Base-by-base conservation (phyloP, 768 basidiomycete species). In the Boletus fagicola region DNA sequence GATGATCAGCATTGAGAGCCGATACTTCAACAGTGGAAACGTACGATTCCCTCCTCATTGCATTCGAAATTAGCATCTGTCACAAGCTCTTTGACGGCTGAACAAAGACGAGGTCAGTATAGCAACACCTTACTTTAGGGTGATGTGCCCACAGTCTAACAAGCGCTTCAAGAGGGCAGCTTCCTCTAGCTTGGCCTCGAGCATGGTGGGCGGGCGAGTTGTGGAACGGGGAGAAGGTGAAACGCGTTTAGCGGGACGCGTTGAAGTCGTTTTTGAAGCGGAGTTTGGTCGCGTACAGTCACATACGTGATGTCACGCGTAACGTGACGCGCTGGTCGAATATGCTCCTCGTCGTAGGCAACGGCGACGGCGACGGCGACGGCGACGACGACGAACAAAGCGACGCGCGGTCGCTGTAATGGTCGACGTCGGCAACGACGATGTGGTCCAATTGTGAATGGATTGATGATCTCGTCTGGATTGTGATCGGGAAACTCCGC, bases 31-130 rank as follows among this genome's bases (percentile, higher is more conserved):
- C 28, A 16, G 45, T 16, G 26, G 39, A 35, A 0, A 79, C 85
- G 59, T 61, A 88, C 87, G 64, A 99, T 88, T 35, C 95, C 97
- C 62, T 95, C 93, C 62, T 99, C 96, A 59, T 86, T 92, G 74
- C 96, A 98, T 68, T 96, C 91, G 66, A 98, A 97, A 75, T 98
- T 98, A 70, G 94, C 95, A 70, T 98, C 97, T 6, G 93, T 86
- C 47, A 99, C 95, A 47, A 98, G 86, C 71, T 98, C 97, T 75
- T 97, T 98, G 83, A 98, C 85, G 54, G 95, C 96, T 98, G 65
- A 13, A 61, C 44, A 35, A 61, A 54, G 61, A 48, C 26, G 8
- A 16, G 5, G 40, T 65, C 4, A 67, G 53, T 0, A 10, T 9
- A 16, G 15, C 12, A 1, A 8, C 11, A 12, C 1, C 22, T 28